Evolutionary conservation across 78 protist genomes (phyloP).

Genomic region (Capsaspora owczarzaki): DNA sequence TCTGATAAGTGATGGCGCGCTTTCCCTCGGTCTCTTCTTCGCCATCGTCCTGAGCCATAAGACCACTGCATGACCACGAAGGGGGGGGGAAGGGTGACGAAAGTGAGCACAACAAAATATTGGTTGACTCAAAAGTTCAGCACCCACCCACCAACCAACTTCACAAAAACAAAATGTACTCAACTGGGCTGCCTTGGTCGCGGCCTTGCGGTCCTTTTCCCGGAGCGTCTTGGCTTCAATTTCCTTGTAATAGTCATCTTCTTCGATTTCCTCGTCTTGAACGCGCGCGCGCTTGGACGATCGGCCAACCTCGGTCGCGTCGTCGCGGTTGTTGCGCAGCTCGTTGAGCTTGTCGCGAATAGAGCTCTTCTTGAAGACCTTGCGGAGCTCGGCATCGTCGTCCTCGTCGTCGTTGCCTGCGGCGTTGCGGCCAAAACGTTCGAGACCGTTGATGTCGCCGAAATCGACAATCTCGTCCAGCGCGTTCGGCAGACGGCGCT

Average conservation of each 20-base stretch:
- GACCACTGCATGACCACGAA: neutral
- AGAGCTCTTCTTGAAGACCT: neutral
- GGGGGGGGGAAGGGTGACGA: neutral
- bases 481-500: neutral
- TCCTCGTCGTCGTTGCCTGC: neutral
- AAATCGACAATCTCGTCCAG: neutral
- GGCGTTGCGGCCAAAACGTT: neutral
- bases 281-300: neutral
- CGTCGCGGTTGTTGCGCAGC: neutral
- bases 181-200: too few relatives aligned
- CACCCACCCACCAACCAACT: too few relatives aligned
- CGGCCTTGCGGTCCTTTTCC: neutral
- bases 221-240: neutral
- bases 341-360: too few relatives aligned
- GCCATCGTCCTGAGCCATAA: neutral
- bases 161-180: too few relatives aligned
- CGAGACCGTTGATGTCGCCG: neutral
- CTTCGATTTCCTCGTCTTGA: neutral
- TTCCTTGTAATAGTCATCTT: neutral
- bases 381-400: neutral
- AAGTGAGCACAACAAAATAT: neutral
- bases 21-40: conserved; percentile 31
- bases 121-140: too few relatives aligned
- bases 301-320: neutral
- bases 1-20: conserved; percentile 30